phyloP scores from a whole-genome alignment of 2,329 filamentous ascomycete genomes.

The Rutstroemia sp. region DNA sequence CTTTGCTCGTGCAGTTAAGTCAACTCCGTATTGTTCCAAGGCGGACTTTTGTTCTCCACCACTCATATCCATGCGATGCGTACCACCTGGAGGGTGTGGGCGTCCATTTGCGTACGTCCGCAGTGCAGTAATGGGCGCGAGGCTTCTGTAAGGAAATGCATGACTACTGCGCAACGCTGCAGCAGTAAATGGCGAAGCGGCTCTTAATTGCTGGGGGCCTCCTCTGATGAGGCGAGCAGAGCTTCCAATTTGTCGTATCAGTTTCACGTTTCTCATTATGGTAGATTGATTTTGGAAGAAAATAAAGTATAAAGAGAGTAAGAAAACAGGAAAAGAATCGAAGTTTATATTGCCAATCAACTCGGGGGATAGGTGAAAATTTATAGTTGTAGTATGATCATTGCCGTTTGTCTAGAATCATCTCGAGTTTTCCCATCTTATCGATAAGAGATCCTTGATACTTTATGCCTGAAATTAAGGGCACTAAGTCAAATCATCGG shows the following conservation, averaged over 20 bases:
- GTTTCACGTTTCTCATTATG: conserved; percentile 17
- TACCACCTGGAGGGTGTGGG: conserved; percentile 84
- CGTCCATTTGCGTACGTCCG: conserved; percentile 61
- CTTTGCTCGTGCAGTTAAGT: conserved; percentile 77
- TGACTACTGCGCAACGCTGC: conserved; percentile 9
- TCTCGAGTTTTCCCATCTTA: conserved; percentile 6
- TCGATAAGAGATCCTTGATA: neutral
- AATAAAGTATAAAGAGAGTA: neutral
- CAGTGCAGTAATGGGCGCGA: conserved; percentile 35
- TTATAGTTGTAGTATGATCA: neutral
- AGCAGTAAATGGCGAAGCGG: conserved; percentile 7
- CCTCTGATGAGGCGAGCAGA: conserved; percentile 22
- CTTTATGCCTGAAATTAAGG: conserved; percentile 1
- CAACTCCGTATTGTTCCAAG: conserved; percentile 83
- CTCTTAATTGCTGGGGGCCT: conserved; percentile 12
- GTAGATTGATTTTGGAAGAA: neutral
- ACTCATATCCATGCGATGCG: conserved; percentile 86
- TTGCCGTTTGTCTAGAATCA: conserved; percentile 2
- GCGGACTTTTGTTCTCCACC: conserved; percentile 73
- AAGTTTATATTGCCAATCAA: neutral
- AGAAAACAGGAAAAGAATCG: too few species aligned
- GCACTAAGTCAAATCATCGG: neutral
- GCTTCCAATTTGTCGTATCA: conserved; percentile 21
- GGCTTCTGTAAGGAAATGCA: conserved; percentile 15
- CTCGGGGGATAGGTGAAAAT: neutral